Evolutionary conservation across 139 green algal species (phyloP).

Genomic region (Coccomyxa sp.): DNA sequence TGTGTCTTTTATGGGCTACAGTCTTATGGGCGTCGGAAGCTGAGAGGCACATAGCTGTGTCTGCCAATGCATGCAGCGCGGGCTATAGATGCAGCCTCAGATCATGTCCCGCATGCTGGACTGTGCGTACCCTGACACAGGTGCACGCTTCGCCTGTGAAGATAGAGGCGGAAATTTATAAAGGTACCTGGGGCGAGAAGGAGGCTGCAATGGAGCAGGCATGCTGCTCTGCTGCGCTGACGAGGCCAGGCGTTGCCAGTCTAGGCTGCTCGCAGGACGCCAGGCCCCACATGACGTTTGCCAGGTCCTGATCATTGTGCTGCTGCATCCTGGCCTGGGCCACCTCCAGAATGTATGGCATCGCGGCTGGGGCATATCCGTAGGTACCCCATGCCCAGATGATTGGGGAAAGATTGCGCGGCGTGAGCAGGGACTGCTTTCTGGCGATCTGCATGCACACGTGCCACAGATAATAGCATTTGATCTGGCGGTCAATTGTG

Average conservation of each 20-base stretch:
- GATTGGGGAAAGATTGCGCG: not conserved
- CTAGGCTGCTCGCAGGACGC: not conserved
- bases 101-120: too few relatives aligned
- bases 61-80: too few relatives aligned
- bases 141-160: too few relatives aligned
- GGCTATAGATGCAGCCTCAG: too few relatives aligned
- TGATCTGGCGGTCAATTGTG: too few relatives aligned
- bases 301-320: not conserved
- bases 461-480: too few relatives aligned
- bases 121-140: too few relatives aligned
- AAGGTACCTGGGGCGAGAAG: not conserved
- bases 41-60: too few relatives aligned
- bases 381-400: not conserved
- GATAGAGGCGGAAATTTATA: too few relatives aligned
- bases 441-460: too few relatives aligned
- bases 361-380: not conserved
- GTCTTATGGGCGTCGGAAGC: too few relatives aligned
- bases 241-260: not conserved
- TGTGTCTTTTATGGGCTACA: too few relatives aligned
- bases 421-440: not conserved
- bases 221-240: not conserved
- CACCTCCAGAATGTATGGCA: not conserved
- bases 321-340: not conserved
- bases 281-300: not conserved
- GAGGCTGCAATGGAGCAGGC: not conserved